Evolutionary conservation across 2,329 filamentous ascomycete genomes (phyloP).

Genomic region (Exophiala xenobiotica): DNA sequence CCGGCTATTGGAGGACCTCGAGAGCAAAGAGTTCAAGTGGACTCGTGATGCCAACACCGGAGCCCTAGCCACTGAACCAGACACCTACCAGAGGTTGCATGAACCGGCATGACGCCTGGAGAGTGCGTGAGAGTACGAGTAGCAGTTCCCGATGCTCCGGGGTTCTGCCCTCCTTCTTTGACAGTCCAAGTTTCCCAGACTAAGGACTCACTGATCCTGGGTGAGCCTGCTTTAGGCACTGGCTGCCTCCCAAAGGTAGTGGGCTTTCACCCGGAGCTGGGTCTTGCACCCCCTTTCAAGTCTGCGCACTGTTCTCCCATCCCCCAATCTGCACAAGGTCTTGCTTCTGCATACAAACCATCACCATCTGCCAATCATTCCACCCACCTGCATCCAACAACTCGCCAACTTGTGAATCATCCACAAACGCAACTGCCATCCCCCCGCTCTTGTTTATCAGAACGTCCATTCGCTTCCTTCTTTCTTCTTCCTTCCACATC

Average conservation of each 20-base stretch:
- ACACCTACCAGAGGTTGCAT: neutral
- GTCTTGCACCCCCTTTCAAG: no score
- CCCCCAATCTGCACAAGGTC: neutral
- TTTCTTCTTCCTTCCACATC: slow-evolving; percentile 19
- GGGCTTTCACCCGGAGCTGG: no score
- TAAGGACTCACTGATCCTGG: no score
- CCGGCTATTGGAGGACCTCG: slow-evolving; percentile 1
- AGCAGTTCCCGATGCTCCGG: slow-evolving; percentile 5
- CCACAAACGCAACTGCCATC: slow-evolving; percentile 9
- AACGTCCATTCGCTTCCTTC: slow-evolving; percentile 18
- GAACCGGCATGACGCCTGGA: no score
- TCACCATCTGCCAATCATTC: slow-evolving; percentile 7
- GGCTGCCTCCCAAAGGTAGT: no score
- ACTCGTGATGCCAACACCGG: no score
- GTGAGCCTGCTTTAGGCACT: no score
- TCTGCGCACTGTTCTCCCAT: neutral
- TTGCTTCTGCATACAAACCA: slow-evolving; percentile 3
- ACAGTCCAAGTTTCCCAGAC: neutral
- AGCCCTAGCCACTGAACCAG: neutral
- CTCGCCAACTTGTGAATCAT: neutral
- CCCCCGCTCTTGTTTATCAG: slow-evolving; percentile 24
- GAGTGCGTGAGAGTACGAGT: no score
- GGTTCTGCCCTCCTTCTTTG: neutral
- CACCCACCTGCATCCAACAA: slow-evolving; percentile 14
- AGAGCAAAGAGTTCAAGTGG: no score